Evolutionary conservation across 78 protist species (phyloP).

Genomic region (Dictyostelium capitatum): DNA sequence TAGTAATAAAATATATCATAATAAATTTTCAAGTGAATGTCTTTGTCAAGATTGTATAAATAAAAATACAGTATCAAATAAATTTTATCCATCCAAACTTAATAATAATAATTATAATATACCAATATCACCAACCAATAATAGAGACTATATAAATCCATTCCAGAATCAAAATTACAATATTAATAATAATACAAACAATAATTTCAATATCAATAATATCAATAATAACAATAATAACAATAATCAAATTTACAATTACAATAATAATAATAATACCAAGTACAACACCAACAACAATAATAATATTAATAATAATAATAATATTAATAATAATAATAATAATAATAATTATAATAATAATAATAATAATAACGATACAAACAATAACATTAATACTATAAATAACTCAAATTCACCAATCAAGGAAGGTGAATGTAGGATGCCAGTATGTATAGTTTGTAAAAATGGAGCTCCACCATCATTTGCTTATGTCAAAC

Average conservation of each 20-base stretch:
- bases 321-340: conserved; percentile 3
- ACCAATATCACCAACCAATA: too few relatives aligned
- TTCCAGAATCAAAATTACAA: neutral
- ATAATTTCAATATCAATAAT: neutral
- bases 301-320: conserved; percentile 31
- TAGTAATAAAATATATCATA: neutral
- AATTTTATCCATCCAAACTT: too few relatives aligned
- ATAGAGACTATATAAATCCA: too few relatives aligned
- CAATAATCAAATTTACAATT: neutral
- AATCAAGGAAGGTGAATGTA: neutral
- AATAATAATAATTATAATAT: too few relatives aligned
- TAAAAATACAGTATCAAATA: too few relatives aligned
- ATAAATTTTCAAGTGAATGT: too few relatives aligned
- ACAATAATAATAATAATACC: conserved; percentile 1
- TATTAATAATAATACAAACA: neutral
- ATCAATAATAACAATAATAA: neutral
- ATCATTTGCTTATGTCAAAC: conserved; percentile 39
- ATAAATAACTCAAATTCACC: neutral
- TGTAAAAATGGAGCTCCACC: conserved; percentile 57
- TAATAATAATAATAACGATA: neutral
- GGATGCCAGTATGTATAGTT: conserved; percentile 54
- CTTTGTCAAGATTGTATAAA: too few relatives aligned
- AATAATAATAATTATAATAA: neutral
- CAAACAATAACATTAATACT: neutral
- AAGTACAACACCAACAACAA: conserved; percentile 17